Evolutionary conservation across 2,329 filamentous ascomycete genomes (phyloP).

Genomic region (Polychaeton citri): DNA sequence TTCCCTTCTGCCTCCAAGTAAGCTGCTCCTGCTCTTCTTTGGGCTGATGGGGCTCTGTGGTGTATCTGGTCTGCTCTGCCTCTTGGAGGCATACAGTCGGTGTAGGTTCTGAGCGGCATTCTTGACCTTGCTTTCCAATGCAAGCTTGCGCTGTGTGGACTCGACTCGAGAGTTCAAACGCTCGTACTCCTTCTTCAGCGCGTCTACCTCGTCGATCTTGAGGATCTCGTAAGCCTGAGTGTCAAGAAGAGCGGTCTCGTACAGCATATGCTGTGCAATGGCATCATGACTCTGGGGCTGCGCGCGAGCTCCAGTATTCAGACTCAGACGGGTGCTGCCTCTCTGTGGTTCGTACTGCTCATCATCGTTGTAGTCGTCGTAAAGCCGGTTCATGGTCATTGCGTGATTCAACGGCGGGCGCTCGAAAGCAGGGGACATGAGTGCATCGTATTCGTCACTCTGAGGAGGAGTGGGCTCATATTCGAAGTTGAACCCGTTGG

Average conservation of each 20-base stretch:
- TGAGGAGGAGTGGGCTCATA: constrained; percentile 11
- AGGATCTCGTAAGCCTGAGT: constrained; percentile 75
- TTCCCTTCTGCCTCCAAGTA: constrained; percentile 12
- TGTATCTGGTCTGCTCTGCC: constrained; percentile 30
- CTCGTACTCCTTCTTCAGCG: constrained; percentile 74
- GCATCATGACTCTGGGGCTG: constrained; percentile 29
- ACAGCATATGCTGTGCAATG: constrained; percentile 77
- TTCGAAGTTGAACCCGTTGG: constrained; percentile 7
- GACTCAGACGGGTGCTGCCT: constrained; percentile 13
- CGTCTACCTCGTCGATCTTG: constrained; percentile 82
- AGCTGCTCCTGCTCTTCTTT: constrained; percentile 39
- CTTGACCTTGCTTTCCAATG: constrained; percentile 83
- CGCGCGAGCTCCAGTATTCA: constrained; percentile 17
- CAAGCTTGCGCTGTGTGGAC: constrained; percentile 66
- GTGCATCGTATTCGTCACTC: background rate
- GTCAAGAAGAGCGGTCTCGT: constrained; percentile 84
- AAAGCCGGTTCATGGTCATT: background rate
- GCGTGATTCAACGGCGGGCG: background rate
- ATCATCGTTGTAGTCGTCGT: background rate
- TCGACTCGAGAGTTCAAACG: constrained; percentile 65
- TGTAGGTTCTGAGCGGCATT: constrained; percentile 83
- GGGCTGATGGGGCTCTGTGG: constrained; percentile 33
- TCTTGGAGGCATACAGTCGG: constrained; percentile 60
- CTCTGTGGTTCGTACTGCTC: constrained; percentile 3
- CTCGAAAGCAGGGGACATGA: background rate